A percentile compares a stretch with the other conserved stretches of the same genome.
Evolutionary conservation across 371 early-diverging fungal species (phyloP).

Genomic region (Massospora cicadina): DNA sequence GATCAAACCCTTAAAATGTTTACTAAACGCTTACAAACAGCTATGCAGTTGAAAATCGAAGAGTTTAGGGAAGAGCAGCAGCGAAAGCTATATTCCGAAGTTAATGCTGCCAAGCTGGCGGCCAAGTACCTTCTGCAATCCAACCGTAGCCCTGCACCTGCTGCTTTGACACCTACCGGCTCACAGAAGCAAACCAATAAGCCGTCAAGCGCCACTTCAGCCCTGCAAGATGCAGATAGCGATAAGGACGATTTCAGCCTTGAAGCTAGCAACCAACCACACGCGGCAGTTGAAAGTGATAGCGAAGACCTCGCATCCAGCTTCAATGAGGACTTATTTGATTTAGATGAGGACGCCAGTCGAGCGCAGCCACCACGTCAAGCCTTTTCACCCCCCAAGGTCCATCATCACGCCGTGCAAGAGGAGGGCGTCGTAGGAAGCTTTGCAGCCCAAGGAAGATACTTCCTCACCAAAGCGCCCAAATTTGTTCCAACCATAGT

Average conservation of each 20-base stretch:
- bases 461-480: not conserved
- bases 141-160: not conserved
- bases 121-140: not conserved
- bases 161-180: not conserved
- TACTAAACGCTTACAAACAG: not conserved
- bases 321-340: not conserved
- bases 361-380: not conserved
- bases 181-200: not conserved
- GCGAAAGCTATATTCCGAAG: not conserved
- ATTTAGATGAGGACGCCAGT: not conserved
- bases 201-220: not conserved
- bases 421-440: not conserved
- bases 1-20: not conserved
- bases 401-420: not conserved
- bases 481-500: not conserved
- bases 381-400: not conserved
- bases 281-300: not conserved
- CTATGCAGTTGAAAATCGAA: not conserved
- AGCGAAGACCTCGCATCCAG: not conserved
- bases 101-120: not conserved
- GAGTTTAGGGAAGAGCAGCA: not conserved
- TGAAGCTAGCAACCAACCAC: not conserved
- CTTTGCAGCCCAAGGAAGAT: not conserved
- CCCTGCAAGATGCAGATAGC: not conserved
- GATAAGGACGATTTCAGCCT: not conserved